phyloP scores from a whole-genome alignment of 2,329 filamentous ascomycete species.

The Metarhizium guizhouense region DNA sequence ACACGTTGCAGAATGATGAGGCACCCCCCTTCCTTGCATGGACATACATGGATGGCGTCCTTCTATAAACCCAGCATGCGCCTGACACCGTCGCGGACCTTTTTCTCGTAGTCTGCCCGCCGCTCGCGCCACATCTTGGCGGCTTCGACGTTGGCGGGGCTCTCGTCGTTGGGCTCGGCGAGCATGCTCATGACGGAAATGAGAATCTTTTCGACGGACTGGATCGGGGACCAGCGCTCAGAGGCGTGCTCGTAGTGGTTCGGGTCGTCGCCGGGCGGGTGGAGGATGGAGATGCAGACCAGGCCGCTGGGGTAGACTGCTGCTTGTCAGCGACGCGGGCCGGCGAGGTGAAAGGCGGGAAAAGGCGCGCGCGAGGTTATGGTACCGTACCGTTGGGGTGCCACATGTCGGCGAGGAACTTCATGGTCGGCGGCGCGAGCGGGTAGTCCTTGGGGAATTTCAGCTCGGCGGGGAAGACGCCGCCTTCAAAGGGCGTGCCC shows the following conservation, averaged over 20 bases:
- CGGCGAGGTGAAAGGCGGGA: not conserved
- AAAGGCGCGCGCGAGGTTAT: too few species aligned
- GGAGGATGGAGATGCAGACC: conserved; percentile 97
- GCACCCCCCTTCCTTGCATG: not conserved
- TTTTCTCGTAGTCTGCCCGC: conserved; percentile 73
- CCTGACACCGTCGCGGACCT: conserved; percentile 75
- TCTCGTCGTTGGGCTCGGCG: conserved; percentile 94
- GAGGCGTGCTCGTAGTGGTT: conserved; percentile 97
- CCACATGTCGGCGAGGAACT: conserved; percentile 88
- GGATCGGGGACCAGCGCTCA: conserved; percentile 93
- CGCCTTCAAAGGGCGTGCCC: conserved; percentile 91
- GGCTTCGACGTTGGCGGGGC: conserved; percentile 90
- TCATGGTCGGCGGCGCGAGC: conserved; percentile 92
- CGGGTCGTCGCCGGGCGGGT: conserved; percentile 91
- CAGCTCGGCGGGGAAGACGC: conserved; percentile 89
- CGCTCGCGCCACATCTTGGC: conserved; percentile 93
- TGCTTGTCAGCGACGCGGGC: not conserved
- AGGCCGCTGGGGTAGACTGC: conserved; percentile 83
- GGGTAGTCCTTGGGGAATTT: conserved; percentile 96
- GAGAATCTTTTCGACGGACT: conserved; percentile 95
- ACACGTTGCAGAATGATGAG: not conserved
- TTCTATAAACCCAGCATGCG: conserved; percentile 62
- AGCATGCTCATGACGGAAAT: conserved; percentile 98
- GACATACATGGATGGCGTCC: not conserved
- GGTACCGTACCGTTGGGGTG: conserved; percentile 75